Conservation (phyloP, 208 protist genomes). For the Leishmania mexicana region DNA sequence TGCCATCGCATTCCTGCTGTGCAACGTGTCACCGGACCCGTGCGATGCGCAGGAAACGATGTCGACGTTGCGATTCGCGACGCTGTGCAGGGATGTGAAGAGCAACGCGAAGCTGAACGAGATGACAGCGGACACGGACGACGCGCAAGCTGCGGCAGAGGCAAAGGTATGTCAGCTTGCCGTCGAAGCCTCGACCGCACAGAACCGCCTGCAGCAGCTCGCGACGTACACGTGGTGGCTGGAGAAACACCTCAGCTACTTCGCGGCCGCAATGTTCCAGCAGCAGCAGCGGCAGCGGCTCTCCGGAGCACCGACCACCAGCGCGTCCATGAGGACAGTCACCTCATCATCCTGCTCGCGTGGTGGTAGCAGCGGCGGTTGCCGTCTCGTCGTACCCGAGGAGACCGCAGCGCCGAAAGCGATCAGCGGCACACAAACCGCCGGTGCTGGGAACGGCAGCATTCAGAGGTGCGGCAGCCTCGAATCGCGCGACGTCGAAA, state of each 20-base stretch:
- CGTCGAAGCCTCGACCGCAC: slow-evolving; percentile 13
- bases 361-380: not conserved
- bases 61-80: slow-evolving; percentile 84
- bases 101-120: slow-evolving; percentile 34
- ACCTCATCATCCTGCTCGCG: not conserved
- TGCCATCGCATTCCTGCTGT: slow-evolving; percentile 76
- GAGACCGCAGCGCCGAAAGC: not conserved
- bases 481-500: not conserved
- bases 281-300: not conserved
- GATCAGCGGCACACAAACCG: not conserved
- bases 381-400: not conserved
- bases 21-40: slow-evolving; percentile 71
- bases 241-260: slow-evolving; percentile 50
- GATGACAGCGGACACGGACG: not conserved
- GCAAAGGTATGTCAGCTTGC: slow-evolving; percentile 11
- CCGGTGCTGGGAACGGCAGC: not conserved
- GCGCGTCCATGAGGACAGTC: not conserved
- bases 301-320: not conserved
- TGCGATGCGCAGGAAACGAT: slow-evolving; percentile 68
- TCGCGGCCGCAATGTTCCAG: slow-evolving; percentile 7
- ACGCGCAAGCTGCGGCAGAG: slow-evolving; percentile 12
- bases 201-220: slow-evolving; percentile 29
- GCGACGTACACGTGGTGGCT: slow-evolving; percentile 51
- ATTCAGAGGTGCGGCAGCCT: not conserved
- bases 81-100: slow-evolving; percentile 36